A percentile compares a stretch with the other conserved stretches of the same genome.
Conservation (phyloP, 345 rosid genomes). For the Gynandropsis gynandra region DNA sequence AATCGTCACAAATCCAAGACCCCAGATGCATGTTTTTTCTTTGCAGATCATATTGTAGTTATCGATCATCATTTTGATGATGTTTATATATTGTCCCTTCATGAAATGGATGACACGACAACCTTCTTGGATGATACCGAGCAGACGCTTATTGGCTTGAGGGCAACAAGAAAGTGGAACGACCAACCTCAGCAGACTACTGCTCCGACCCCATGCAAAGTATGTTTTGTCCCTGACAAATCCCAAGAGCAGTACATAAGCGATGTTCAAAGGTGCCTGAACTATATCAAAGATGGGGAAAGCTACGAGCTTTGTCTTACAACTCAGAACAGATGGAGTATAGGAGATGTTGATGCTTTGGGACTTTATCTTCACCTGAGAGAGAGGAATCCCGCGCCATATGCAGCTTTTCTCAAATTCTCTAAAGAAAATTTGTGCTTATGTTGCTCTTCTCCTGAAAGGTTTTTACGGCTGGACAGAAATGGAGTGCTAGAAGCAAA, state of each 20-base stretch:
- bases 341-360: constrained; percentile 51
- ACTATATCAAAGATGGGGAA: constrained; percentile 87
- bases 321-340: constrained; percentile 49
- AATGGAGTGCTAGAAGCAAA: constrained; percentile 68
- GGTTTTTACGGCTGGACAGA: constrained; percentile 72
- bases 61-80: constrained; percentile 69
- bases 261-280: constrained; percentile 62
- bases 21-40: constrained; percentile 96
- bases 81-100: constrained; percentile 58
- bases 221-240: constrained; percentile 52
- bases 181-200: constrained; percentile 24
- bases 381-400: constrained; percentile 88
- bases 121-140: constrained; percentile 73
- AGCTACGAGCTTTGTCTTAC: constrained; percentile 97
- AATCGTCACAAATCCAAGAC: constrained; percentile 68
- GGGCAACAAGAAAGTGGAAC: constrained; percentile 17
- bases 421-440: constrained; percentile 52
- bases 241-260: constrained; percentile 55
- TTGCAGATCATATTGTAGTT: constrained; percentile 64
- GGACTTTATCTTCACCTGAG: constrained; percentile 78
- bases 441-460: constrained; percentile 93
- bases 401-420: constrained; percentile 90
- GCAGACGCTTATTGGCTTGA: constrained; percentile 47
- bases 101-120: constrained; percentile 36
- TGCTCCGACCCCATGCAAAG: constrained; percentile 21